Evolutionary conservation across 208 protist species (phyloP).

Genomic region (Kentomonas sorsogonicus): DNA sequence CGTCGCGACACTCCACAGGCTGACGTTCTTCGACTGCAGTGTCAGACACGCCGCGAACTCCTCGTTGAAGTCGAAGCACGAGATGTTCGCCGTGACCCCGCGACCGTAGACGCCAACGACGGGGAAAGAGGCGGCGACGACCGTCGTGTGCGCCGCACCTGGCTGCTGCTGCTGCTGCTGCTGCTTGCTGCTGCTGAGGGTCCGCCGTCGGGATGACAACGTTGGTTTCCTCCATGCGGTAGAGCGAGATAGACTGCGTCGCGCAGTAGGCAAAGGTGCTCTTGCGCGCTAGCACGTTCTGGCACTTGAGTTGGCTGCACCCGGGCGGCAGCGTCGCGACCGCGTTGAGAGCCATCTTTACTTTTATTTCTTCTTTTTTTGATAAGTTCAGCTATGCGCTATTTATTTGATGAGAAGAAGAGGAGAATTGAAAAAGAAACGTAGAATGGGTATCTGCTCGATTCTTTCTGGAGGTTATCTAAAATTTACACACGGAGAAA

Average conservation of each 20-base stretch:
- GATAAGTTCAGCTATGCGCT: constrained; percentile 1
- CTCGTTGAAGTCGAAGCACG: constrained; percentile 78
- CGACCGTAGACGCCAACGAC: constrained; percentile 48
- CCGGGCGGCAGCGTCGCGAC: constrained; percentile 61
- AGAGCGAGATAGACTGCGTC: constrained; percentile 45
- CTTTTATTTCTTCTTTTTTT: neutral
- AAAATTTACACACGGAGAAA: neutral
- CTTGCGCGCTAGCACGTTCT: constrained; percentile 41
- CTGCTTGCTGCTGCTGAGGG: constrained; percentile 11
- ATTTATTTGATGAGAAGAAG: neutral
- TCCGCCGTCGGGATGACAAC: constrained; percentile 14
- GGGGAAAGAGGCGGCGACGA: constrained; percentile 38
- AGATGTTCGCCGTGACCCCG: constrained; percentile 35
- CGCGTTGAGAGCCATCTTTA: constrained; percentile 59
- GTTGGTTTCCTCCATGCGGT: constrained; percentile 28
- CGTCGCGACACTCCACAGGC: constrained; percentile 52
- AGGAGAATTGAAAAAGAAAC: constrained; percentile 12
- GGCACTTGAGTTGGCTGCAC: constrained; percentile 50
- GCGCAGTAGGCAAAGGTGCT: constrained; percentile 64
- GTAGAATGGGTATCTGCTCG: neutral
- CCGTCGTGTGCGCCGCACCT: neutral
- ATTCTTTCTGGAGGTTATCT: constrained; percentile 5
- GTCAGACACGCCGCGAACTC: constrained; percentile 68
- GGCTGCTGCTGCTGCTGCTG: constrained; percentile 17
- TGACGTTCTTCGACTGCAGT: constrained; percentile 28